Conservation (phyloP, 83 land plant genomes). For the Picea engelmannii region DNA sequence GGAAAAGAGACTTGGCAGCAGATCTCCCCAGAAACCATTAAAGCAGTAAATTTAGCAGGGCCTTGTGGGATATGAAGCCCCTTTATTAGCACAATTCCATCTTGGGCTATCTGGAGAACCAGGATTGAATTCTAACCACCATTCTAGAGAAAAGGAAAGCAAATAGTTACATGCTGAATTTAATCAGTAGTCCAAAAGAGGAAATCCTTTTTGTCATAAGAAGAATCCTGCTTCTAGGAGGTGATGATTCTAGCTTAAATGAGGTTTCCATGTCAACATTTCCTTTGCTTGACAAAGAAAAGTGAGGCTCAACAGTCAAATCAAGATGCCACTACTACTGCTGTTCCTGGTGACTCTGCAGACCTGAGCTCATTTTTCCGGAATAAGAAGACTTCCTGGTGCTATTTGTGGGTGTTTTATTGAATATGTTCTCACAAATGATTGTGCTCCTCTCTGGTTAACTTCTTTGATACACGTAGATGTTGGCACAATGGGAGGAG, state of each 20-base stretch:
- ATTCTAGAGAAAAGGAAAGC: slow-evolving; percentile 16
- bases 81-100: slow-evolving; percentile 48
- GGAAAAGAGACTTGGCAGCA: slow-evolving; percentile 88
- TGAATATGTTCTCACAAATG: no score
- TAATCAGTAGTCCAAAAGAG: slow-evolving; percentile 67
- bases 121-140: slow-evolving; percentile 25
- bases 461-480: no score
- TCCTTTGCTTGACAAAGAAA: background rate
- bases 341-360: no score
- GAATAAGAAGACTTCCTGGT: no score
- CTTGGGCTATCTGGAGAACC: slow-evolving; percentile 18
- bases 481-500: no score
- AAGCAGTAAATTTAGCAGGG: slow-evolving; percentile 82
- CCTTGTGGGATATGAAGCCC: slow-evolving; percentile 92
- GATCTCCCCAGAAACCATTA: slow-evolving; percentile 69
- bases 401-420: no score
- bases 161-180: slow-evolving; percentile 59
- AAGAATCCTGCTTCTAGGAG: background rate
- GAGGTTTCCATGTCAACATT: slow-evolving; percentile 1
- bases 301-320: no score
- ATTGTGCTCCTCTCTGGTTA: no score
- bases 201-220: slow-evolving; percentile 75
- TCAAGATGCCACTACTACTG: no score
- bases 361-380: no score
- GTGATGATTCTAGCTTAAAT: background rate